Base-by-base conservation (phyloP, 805 yeast species). In the Kuraishia hungarica region DNA sequence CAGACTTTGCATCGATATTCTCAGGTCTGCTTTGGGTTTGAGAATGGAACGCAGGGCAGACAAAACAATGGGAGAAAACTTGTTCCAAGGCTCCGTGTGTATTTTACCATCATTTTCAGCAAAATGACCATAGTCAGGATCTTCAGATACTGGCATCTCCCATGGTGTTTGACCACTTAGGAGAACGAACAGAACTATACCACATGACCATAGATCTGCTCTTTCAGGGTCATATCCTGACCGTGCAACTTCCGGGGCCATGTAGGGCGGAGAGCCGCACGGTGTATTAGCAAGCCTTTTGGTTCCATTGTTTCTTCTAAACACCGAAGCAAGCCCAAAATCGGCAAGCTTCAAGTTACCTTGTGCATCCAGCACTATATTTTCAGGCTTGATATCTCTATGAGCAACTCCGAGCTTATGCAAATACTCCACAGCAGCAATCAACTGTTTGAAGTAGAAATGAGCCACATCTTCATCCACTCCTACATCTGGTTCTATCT, bases 321-420 rank as follows among this genome's bases (percentile, higher is more conserved):
- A 85, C 8, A 82, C 81, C 29, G 83, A 77, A 0, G 92, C 90
- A 17, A 87, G 69, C 0, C 94, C 94, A 69, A 87, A 87, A 68
- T 87, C 94, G 0, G 89, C 84, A n/a, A 87, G 67, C 61, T 86
- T 85, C 63, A 87, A 66, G 63, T 86, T 85, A 2, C 92, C 91
- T 29, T 73, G 67, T 23, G 71, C 71, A 63, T 86, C 89, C 17
- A 87, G 67, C 26, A 87, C 70, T 10, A 88, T 75, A 60, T 84
- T 84, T 60, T 85, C 89, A 0, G 89, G 89, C 60, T 84, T 84
- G 53, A 85, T 77, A 63, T 84, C 87, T 53, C 89, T 67, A 64
- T 82, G 88, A 2, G 87, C 86, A 39, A 84, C 83, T 11, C 89
- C 89, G 51, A 76, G 73, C 15, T 72, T 66, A 61, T 87, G 96